Evolutionary conservation across 2,329 filamentous ascomycete genomes (phyloP).

Genomic region (Saccharata proteae): DNA sequence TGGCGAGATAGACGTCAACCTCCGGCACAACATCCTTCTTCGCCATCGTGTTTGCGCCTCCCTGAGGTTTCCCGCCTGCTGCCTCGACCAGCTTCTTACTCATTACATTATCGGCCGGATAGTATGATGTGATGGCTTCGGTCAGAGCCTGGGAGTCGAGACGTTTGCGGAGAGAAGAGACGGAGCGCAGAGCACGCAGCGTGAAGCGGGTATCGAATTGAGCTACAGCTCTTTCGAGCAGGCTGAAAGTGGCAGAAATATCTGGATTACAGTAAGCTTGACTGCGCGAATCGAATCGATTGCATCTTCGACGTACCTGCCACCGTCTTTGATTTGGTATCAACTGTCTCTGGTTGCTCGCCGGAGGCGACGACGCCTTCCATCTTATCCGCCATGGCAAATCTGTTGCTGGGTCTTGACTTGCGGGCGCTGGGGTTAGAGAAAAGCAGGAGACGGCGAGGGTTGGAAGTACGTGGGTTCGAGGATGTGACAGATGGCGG

Average conservation of each 20-base stretch:
- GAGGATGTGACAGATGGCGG: background rate
- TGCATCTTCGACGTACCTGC: constrained; percentile 20
- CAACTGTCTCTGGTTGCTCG: constrained; percentile 28
- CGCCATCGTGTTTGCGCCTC: constrained; percentile 44
- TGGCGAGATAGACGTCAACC: constrained; percentile 78
- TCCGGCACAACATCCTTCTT: constrained; percentile 81
- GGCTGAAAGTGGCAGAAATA: constrained; percentile 85
- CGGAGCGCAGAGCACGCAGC: constrained; percentile 83
- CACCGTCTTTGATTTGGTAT: constrained; percentile 28
- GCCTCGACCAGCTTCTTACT: constrained; percentile 60
- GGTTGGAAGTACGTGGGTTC: background rate
- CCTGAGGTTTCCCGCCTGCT: constrained; percentile 43
- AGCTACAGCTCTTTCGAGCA: constrained; percentile 82
- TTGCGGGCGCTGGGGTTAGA: constrained; percentile 10
- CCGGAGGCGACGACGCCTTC: constrained; percentile 31
- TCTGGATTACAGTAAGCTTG: constrained; percentile 47
- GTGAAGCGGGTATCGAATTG: constrained; percentile 94
- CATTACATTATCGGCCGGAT: constrained; percentile 53
- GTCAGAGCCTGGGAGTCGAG: constrained; percentile 71
- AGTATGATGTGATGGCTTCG: constrained; percentile 71
- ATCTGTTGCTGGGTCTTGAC: background rate
- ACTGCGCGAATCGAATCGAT: background rate
- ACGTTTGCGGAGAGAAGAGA: constrained; percentile 89
- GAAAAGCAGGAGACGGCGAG: constrained; percentile 6
- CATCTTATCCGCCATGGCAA: constrained; percentile 38